These are phyloP conservation scores for Suillus fuscotomentosus DNA, from an alignment of 768 basidiomycete species.

Conservation along the genomic window DNA sequence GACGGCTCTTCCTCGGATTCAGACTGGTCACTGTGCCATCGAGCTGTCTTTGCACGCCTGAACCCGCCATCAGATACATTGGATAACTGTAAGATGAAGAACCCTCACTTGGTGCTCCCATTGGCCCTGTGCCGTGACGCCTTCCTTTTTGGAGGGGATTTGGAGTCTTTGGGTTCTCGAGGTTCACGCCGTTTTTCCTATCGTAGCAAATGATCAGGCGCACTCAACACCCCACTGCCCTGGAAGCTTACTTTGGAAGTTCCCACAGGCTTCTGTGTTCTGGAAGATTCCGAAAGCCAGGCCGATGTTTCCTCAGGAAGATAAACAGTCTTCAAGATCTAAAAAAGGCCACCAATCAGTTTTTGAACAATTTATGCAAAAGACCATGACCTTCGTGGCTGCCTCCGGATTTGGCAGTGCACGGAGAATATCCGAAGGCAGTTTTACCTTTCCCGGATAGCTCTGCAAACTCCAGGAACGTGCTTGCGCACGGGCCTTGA, in stretches of 20 bases:
- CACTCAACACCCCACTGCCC: not conserved
- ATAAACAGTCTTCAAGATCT: slow-evolving; percentile 71
- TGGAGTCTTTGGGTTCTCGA: slow-evolving; percentile 49
- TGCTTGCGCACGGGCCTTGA: slow-evolving; percentile 60
- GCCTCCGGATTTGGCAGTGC: slow-evolving; percentile 65
- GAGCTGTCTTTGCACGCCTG: slow-evolving; percentile 28
- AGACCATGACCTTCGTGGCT: slow-evolving; percentile 51
- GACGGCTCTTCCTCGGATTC: slow-evolving; percentile 26
- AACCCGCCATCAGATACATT: slow-evolving; percentile 10
- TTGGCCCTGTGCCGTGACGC: slow-evolving; percentile 35
- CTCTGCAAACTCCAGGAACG: slow-evolving; percentile 76
- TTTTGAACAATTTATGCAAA: not conserved
- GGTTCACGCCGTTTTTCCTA: slow-evolving; percentile 37
- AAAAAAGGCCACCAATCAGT: slow-evolving; percentile 3
- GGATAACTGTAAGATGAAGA: not conserved
- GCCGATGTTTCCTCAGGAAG: slow-evolving; percentile 56
- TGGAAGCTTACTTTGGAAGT: slow-evolving; percentile 25
- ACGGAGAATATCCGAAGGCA: slow-evolving; percentile 82
- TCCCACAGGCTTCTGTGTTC: slow-evolving; percentile 34
- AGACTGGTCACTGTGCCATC: slow-evolving; percentile 32
- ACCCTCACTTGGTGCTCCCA: slow-evolving; percentile 25
- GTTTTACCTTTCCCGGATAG: slow-evolving; percentile 75
- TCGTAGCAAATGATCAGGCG: slow-evolving; percentile 5
- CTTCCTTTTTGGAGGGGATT: slow-evolving; percentile 54
- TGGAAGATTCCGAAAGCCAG: slow-evolving; percentile 55